Conservation (phyloP, 192 early-diverging fungal genomes). For the Entomortierella lignicola region DNA sequence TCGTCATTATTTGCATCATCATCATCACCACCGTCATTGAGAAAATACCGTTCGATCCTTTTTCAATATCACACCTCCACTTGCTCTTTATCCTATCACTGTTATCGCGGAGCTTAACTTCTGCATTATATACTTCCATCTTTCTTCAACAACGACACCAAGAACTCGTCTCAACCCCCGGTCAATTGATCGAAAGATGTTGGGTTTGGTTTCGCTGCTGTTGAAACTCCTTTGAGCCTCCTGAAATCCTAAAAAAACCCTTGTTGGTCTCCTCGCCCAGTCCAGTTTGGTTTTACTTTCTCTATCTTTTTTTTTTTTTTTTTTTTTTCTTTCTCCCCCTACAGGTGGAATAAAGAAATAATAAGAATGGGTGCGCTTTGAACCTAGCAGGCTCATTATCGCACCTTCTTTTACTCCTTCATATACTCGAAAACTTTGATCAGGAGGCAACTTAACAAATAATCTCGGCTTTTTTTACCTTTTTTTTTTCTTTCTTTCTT, state of each 20-base stretch:
- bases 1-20: neutral
- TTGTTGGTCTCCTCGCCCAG: conserved; percentile 7
- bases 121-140: too few relatives aligned
- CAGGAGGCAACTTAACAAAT: neutral
- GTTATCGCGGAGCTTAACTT: neutral
- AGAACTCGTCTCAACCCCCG: neutral
- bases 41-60: too few relatives aligned
- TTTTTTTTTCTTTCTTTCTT: neutral
- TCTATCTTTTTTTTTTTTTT: too few relatives aligned
- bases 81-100: too few relatives aligned
- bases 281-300: too few relatives aligned
- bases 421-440: neutral
- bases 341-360: conserved; percentile 3
- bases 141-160: too few relatives aligned
- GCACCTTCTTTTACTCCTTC: neutral
- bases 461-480: too few relatives aligned
- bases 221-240: conserved; percentile 9
- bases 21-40: too few relatives aligned
- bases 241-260: conserved; percentile 2
- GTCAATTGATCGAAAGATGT: neutral
- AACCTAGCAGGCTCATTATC: conserved; percentile 13
- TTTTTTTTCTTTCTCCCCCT: conserved; percentile 10
- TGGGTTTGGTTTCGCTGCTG: neutral
- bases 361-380: neutral
- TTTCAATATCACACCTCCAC: neutral